Base-by-base conservation (phyloP, 371 early-diverging fungal species). In the Parasitella parasitica region DNA sequence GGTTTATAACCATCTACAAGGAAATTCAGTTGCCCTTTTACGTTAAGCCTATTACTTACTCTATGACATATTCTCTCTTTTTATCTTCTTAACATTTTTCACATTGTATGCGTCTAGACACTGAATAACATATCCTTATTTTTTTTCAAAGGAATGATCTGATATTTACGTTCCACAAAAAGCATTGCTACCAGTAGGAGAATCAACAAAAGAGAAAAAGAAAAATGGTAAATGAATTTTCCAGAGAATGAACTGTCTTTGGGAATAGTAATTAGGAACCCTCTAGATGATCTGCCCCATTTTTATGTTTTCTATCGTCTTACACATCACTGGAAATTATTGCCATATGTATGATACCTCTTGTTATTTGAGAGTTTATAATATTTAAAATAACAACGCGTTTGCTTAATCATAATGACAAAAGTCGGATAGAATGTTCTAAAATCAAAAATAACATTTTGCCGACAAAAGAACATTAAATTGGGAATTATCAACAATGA, bases 91-190 rank as follows among this genome's bases (percentile, higher is more conserved):
- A n/a, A n/a, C n/a, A n/a, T n/a, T 28, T 46, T 50, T 35, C 28
- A 22, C 34, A 35, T 36, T 52, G 13, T 34, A 26, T 60, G 32
- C 4, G 4, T 32, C 11, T 32, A 32, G 6, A 8, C 11, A 32
- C 11, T 32, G 32, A n/a, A n/a, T n/a, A n/a, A n/a, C n/a, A n/a
- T n/a, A n/a, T n/a, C 26, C 6, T 28, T 24, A 39, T n/a, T 28
- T 36, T 6, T 20, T 41, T 53, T 20, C 27, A 52, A 26, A 39
- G 13, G 20, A 22, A 53, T 61, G 50, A 51, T 50, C 51, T 59
- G 51, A 50, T 59, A 51, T 59, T 59, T 50, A 38, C 37, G 51
- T 59, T 51, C n/a, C 59, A 48, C 59, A 38, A 58, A 37, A 22
- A 15, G 24, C 18, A 20, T n/a, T n/a, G n/a, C n/a, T n/a, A n/a